Percentiles rank a stretch among this genome's conserved stretches.
These are phyloP conservation scores for Penicillium sumatraense DNA, from an alignment of 2,329 filamentous ascomycete species.

Conservation along the genomic window DNA sequence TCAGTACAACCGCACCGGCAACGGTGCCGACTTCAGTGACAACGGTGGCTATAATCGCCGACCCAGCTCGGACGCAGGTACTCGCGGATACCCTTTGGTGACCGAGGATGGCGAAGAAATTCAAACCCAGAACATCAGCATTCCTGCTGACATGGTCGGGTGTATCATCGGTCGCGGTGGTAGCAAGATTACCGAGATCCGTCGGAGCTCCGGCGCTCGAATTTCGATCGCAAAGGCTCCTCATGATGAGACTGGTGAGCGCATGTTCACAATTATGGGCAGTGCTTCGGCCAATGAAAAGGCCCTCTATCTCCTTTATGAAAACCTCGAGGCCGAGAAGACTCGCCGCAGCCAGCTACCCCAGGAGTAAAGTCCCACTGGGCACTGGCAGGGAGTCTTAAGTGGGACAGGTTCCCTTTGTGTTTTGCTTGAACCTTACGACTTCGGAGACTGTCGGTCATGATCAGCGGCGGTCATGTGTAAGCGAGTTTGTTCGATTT, in stretches of 20 bases:
- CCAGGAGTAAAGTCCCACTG: constrained; percentile 52
- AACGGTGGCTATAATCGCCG: constrained; percentile 75
- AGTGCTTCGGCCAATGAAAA: constrained; percentile 93
- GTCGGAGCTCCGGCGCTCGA: constrained; percentile 91
- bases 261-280: constrained; percentile 99
- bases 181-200: constrained; percentile 98
- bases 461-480: constrained; percentile 35
- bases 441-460: constrained; percentile 35
- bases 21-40: constrained; percentile 97
- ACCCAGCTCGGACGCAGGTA: constrained; percentile 79
- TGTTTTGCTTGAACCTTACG: constrained; percentile 29
- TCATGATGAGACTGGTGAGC: constrained; percentile 95
- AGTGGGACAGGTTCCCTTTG: constrained; percentile 24
- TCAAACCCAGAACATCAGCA: constrained; percentile 99
- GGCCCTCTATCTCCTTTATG: constrained; percentile 92
- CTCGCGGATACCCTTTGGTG: constrained; percentile 81
- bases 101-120: constrained; percentile 97
- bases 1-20: constrained; percentile 88
- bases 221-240: constrained; percentile 98
- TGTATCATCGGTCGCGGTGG: constrained; percentile 97
- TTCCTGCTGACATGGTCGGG: constrained; percentile 98
- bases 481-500: constrained; percentile 30
- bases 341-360: constrained; percentile 88
- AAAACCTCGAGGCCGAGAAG: constrained; percentile 99
- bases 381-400: constrained; percentile 20